Conservation (phyloP, 305 asterid genomes). For the Andrographis paniculata region DNA sequence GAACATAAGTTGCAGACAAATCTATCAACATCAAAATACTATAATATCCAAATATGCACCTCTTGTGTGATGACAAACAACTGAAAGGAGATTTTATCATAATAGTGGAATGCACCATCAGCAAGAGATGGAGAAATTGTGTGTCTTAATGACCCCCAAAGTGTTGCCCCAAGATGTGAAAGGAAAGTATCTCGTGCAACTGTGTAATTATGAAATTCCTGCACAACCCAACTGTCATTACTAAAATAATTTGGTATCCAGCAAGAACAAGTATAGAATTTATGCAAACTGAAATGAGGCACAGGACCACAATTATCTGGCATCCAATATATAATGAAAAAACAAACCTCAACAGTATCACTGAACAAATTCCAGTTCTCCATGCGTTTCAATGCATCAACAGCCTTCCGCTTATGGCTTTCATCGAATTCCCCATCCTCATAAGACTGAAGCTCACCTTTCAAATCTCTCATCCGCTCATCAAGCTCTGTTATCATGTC, state of each 20-base stretch:
- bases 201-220: slow-evolving; percentile 84
- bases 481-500: slow-evolving; percentile 67
- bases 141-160: slow-evolving; percentile 98
- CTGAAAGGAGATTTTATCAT: slow-evolving; percentile 88
- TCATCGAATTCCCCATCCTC: slow-evolving; percentile 81
- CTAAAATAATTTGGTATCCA: slow-evolving; percentile 15
- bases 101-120: slow-evolving; percentile 98
- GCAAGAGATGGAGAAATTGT: slow-evolving; percentile 91
- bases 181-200: slow-evolving; percentile 97
- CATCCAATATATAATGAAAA: slow-evolving; percentile 8
- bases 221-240: slow-evolving; percentile 25
- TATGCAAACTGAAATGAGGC: neutral
- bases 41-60: slow-evolving; percentile 39
- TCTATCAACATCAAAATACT: slow-evolving; percentile 8
- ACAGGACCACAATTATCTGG: slow-evolving; percentile 9
- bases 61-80: slow-evolving; percentile 88
- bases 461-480: slow-evolving; percentile 93
- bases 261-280: neutral
- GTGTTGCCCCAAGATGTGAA: slow-evolving; percentile 92
- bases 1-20: slow-evolving; percentile 11
- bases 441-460: slow-evolving; percentile 72
- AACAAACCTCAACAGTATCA: slow-evolving; percentile 63
- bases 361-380: slow-evolving; percentile 96
- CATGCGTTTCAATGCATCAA: slow-evolving; percentile 94
- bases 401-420: slow-evolving; percentile 62